phyloP scores from a whole-genome alignment of 768 basidiomycete genomes.

The Tubosaeta sp. region DNA sequence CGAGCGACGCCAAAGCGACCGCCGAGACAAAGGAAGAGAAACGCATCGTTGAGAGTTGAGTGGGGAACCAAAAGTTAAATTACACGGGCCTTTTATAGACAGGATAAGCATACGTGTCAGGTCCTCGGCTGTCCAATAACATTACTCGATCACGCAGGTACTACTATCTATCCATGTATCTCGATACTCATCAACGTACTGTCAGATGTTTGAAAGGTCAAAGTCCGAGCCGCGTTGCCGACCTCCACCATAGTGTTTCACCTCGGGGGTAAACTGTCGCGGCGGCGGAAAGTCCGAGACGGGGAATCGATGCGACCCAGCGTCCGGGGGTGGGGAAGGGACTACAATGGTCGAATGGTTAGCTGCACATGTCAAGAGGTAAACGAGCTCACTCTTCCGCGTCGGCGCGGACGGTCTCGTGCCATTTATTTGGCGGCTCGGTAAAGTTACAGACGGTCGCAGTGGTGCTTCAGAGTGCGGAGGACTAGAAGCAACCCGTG shows the following conservation, averaged over 20 bases:
- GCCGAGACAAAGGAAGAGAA: conserved; percentile 46
- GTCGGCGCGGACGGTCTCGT: conserved; percentile 33
- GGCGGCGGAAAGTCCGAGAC: conserved; percentile 78
- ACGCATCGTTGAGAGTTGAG: conserved; percentile 52
- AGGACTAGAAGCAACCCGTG: conserved; percentile 26
- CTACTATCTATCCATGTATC: not conserved
- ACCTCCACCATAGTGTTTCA: conserved; percentile 61
- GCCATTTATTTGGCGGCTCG: conserved; percentile 25
- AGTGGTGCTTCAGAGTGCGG: conserved; percentile 15
- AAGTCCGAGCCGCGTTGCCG: conserved; percentile 69
- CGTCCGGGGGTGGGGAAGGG: conserved; percentile 56
- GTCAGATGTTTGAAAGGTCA: conserved; percentile 41
- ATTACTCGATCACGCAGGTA: not conserved
- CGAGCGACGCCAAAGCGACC: conserved; percentile 52
- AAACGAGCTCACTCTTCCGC: conserved; percentile 45
- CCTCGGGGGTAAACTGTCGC: conserved; percentile 48
- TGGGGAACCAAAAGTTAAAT: not conserved
- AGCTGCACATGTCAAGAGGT: conserved; percentile 1
- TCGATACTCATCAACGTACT: not conserved
- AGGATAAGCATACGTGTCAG: conserved; percentile 31
- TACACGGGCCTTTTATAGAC: conserved; percentile 19
- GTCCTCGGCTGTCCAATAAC: not conserved
- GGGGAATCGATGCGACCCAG: conserved; percentile 70
- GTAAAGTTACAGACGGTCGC: conserved; percentile 8
- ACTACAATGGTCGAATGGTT: conserved; percentile 31